These are phyloP conservation scores for Colletotrichum sp. DNA, from an alignment of 2,329 filamentous ascomycete species.

Conservation along the genomic window DNA sequence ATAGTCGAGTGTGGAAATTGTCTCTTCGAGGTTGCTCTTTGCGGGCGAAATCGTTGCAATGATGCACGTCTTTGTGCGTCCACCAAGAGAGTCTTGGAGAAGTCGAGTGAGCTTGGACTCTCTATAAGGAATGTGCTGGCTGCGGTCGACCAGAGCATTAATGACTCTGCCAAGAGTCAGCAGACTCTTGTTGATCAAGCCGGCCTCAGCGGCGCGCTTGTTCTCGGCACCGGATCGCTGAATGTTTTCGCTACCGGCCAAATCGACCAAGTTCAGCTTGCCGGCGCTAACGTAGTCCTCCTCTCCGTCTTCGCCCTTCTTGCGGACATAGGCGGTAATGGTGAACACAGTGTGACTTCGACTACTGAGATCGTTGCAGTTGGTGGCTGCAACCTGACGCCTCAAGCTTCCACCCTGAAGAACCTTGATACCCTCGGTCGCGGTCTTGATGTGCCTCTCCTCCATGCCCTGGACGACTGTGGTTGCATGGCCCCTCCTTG, in stretches of 20 bases:
- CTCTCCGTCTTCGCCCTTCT: slow-evolving; percentile 78
- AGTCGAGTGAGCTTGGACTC: slow-evolving; percentile 79
- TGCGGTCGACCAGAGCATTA: slow-evolving; percentile 92
- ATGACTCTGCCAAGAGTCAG: slow-evolving; percentile 95
- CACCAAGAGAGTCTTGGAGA: slow-evolving; percentile 94
- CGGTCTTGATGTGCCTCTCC: slow-evolving; percentile 88
- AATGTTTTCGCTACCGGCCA: slow-evolving; percentile 97
- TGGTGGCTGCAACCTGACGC: slow-evolving; percentile 98
- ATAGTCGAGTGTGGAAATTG: slow-evolving; percentile 97
- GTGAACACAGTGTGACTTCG: slow-evolving; percentile 98
- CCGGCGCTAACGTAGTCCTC: slow-evolving; percentile 91
- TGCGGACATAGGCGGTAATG: slow-evolving; percentile 89
- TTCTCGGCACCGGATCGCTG: slow-evolving; percentile 97
- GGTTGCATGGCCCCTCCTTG: slow-evolving; percentile 80
- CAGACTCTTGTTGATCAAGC: slow-evolving; percentile 96
- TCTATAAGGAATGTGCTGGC: slow-evolving; percentile 85
- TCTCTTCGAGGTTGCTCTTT: slow-evolving; percentile 95
- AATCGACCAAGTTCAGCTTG: slow-evolving; percentile 94
- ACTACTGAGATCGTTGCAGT: slow-evolving; percentile 97
- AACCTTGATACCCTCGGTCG: slow-evolving; percentile 84
- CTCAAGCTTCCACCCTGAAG: slow-evolving; percentile 89
- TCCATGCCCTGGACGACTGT: slow-evolving; percentile 98
- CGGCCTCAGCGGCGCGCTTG: slow-evolving; percentile 93
- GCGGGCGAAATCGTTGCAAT: slow-evolving; percentile 96
- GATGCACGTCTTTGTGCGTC: slow-evolving; percentile 96